phyloP scores from a whole-genome alignment of 2,329 filamentous ascomycete genomes.

The Dactylonectria macrodidyma region DNA sequence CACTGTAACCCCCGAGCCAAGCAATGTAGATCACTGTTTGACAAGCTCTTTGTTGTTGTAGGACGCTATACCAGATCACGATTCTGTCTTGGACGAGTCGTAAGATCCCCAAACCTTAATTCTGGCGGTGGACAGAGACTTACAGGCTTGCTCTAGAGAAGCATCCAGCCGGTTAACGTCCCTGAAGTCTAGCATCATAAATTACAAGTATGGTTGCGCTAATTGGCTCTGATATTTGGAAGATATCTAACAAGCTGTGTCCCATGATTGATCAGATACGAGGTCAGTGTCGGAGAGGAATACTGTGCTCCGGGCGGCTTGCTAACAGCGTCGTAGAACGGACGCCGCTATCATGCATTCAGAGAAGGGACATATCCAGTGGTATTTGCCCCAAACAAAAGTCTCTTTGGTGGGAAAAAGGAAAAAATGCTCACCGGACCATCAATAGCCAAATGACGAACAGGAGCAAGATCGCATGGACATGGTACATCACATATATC shows the following conservation, averaged over 20 bases:
- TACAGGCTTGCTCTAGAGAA: constrained; percentile 7
- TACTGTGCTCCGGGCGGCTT: neutral
- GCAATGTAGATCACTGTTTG: constrained; percentile 4
- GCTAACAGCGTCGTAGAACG: constrained; percentile 19
- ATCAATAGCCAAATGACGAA: constrained; percentile 26
- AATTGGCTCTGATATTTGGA: too few relatives aligned
- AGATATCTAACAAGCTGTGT: neutral
- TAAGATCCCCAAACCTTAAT: constrained; percentile 17
- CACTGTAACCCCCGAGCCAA: neutral
- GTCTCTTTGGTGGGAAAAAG: neutral
- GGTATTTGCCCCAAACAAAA: neutral
- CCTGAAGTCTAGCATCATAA: constrained; percentile 29
- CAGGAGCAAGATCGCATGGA: constrained; percentile 31
- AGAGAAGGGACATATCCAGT: constrained; percentile 9
- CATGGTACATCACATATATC: constrained; percentile 27
- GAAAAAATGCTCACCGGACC: neutral
- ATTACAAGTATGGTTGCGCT: constrained; percentile 25
- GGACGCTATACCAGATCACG: neutral
- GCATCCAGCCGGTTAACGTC: constrained; percentile 28
- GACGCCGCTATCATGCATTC: constrained; percentile 31
- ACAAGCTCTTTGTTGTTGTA: constrained; percentile 5
- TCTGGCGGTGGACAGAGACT: neutral
- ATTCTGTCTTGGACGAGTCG: constrained; percentile 4
- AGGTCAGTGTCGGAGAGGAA: constrained; percentile 16
- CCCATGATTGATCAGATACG: constrained; percentile 20